Conservation (phyloP, 768 basidiomycete species). For the Termitomyces sp. region DNA sequence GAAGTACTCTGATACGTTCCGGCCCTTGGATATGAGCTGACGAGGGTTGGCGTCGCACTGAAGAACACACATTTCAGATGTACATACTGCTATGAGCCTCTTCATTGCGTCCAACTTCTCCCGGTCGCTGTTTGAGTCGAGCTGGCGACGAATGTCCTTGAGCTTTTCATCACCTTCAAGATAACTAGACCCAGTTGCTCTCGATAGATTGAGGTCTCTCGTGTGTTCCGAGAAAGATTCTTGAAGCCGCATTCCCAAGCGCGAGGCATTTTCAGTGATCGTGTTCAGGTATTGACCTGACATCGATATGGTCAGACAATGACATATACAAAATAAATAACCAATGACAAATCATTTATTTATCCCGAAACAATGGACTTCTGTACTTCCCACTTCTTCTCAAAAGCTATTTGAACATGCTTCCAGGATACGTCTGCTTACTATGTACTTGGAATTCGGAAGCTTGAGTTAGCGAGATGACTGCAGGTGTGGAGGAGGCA, state of each 20-base stretch:
- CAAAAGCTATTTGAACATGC: neutral
- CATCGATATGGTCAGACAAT: constrained; percentile 20
- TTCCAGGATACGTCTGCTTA: neutral
- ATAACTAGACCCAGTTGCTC: constrained; percentile 49
- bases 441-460: neutral
- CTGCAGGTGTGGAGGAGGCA: too few relatives aligned
- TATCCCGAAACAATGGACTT: neutral
- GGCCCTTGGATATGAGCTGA: constrained; percentile 88
- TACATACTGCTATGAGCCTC: constrained; percentile 82
- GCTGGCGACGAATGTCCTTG: constrained; percentile 76
- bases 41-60: neutral
- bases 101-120: constrained; percentile 97
- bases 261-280: constrained; percentile 78
- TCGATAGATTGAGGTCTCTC: constrained; percentile 59
- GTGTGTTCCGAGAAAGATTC: constrained; percentile 81
- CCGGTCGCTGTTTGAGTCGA: constrained; percentile 82
- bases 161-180: constrained; percentile 79
- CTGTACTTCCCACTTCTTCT: neutral
- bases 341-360: neutral
- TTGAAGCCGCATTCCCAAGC: constrained; percentile 77
- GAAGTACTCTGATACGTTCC: constrained; percentile 90
- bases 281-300: constrained; percentile 41
- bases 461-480: too few relatives aligned
- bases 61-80: neutral
- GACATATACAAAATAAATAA: neutral